Base-by-base conservation (phyloP, 2,329 filamentous ascomycete genomes). In the Trichoderma gracile region DNA sequence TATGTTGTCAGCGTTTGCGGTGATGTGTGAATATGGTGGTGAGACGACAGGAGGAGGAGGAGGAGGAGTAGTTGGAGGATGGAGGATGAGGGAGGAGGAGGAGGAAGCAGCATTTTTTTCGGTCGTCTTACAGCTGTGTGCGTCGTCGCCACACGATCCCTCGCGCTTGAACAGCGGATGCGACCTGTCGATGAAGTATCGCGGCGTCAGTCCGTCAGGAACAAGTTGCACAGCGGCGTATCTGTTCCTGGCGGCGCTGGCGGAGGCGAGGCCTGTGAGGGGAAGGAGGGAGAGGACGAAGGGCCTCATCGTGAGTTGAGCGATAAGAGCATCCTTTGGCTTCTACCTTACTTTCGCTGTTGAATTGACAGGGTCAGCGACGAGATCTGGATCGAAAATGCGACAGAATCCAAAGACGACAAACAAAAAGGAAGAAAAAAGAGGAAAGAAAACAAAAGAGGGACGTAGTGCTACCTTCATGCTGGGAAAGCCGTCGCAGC, bases 111-210 rank as follows among this genome's bases (percentile, higher is more conserved):
- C 10, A 38, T 2, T 14, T 14, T 12, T 12, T 27, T 5, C 5
- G 30, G 52, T 67, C 73, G 67, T 71, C 74, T 69, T 73, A 76
- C 75, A 77, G 65, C 66, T 70, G 65, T 77, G 75, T 6, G 68
- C 64, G n/a, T 65, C 67, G 2, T 69, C 57, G 53, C 70, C 70
- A 59, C 76, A 78, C 45, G 59, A 65, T 15, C 63, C 67, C 27
- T 68, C 69, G 55, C 74, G 74, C 58, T 71, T 74, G 38, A 65
- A 67, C 15, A 76, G 59, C 6, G 74, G 70, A 47, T 70, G 67
- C 14, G 72, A 71, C 27, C 65, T 69, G 65, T 74, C 72, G 56
- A 74, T 59, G n/a, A 71, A 68, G 59, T 72, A 74, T 38, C 74
- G 72, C 45, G 73, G 73, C 63, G 70, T 69, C 61, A 76, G 67